Evolutionary conservation across 2,329 filamentous ascomycete species (phyloP), one percentile per base, ranked within the genome.

Genomic region (Lecanosticta acicola): DNA sequence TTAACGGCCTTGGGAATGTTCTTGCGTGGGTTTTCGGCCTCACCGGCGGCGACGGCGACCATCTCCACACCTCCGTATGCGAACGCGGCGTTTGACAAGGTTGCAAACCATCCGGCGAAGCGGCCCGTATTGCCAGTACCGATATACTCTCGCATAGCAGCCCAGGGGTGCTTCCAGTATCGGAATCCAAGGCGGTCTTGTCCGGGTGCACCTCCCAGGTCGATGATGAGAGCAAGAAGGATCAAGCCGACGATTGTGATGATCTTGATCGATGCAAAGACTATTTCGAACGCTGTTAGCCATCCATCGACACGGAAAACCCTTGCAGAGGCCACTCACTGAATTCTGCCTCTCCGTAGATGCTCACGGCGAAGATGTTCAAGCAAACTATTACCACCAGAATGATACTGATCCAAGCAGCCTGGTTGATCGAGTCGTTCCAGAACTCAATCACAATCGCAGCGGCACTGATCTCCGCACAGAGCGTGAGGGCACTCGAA

Each of bases 141-240:
- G n/a, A 85, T 75, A 58, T 83, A 79, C 56, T 83, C 77, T 26
- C 82, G 79, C 56, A 59, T 59, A 3, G 53, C 50, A 11, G 50
- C 79, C 1, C 81, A 83, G 0, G 84, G 84, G 24, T 65, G 44
- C 43, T 71, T 76, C 85, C 84, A 89, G 65, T 85, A 86, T 32
- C 72, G 66, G 63, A 87, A 87, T 1, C 84, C 84, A 41, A 81
- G 72, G 3, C 76, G 69, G 16, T 76, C 71, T 0, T 74, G 74
- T 3, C 78, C 77, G 0, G 80, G 75, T 1, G 79, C 72, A 38
- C 80, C 81, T 21, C 81, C 81, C 1, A 83, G 71, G 56, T 81
- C 76, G 55, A 84, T 79, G 46, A 83, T 71, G 21, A 84, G 65
- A 2, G 69, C 66, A 14, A 59, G 40, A 24, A 61, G 24, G 9